A percentile compares a stretch with the other conserved stretches of the same genome.
phyloP scores from a whole-genome alignment of 2,329 filamentous ascomycete genomes.

The Sporothrix mexicana region DNA sequence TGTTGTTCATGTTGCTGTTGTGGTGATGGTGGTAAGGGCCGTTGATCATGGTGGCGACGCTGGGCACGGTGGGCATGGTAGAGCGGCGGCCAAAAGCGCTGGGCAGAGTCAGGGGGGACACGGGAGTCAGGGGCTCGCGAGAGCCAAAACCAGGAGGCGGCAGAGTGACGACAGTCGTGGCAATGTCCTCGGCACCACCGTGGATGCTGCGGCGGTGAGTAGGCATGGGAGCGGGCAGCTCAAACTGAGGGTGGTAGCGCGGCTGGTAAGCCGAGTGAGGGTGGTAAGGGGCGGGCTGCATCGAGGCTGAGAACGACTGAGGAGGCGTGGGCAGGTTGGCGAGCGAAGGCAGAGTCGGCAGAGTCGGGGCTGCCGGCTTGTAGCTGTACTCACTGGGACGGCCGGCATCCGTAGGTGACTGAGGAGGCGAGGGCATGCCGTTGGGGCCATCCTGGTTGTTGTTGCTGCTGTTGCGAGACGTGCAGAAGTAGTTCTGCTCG shows the following conservation, averaged over 20 bases:
- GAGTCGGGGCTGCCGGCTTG: neutral
- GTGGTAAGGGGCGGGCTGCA: slow-evolving; percentile 28
- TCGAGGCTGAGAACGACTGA: slow-evolving; percentile 28
- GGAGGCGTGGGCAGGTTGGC: slow-evolving; percentile 30
- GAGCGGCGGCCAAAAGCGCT: slow-evolving; percentile 26
- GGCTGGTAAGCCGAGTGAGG: slow-evolving; percentile 16
- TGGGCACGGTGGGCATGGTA: slow-evolving; percentile 16
- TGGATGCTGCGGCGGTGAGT: neutral
- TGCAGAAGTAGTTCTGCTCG: slow-evolving; percentile 35
- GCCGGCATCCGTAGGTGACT: slow-evolving; percentile 34
- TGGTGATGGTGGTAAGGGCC: slow-evolving; percentile 24
- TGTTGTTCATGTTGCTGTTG: slow-evolving; percentile 19
- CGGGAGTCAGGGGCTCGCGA: slow-evolving; percentile 33
- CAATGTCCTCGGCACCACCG: slow-evolving; percentile 18
- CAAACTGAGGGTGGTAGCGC: slow-evolving; percentile 18
- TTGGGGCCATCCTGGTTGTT: slow-evolving; percentile 2
- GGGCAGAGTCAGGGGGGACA: slow-evolving; percentile 31
- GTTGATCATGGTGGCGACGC: slow-evolving; percentile 24
- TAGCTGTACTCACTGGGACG: neutral
- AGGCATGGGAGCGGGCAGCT: slow-evolving; percentile 25
- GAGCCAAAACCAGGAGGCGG: slow-evolving; percentile 19
- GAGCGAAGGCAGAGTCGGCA: slow-evolving; percentile 7
- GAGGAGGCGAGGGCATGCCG: slow-evolving; percentile 37
- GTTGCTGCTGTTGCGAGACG: slow-evolving; percentile 13
- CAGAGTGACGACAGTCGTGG: slow-evolving; percentile 35